phyloP scores from a whole-genome alignment of 768 basidiomycete species.

The Lactarius vividus region DNA sequence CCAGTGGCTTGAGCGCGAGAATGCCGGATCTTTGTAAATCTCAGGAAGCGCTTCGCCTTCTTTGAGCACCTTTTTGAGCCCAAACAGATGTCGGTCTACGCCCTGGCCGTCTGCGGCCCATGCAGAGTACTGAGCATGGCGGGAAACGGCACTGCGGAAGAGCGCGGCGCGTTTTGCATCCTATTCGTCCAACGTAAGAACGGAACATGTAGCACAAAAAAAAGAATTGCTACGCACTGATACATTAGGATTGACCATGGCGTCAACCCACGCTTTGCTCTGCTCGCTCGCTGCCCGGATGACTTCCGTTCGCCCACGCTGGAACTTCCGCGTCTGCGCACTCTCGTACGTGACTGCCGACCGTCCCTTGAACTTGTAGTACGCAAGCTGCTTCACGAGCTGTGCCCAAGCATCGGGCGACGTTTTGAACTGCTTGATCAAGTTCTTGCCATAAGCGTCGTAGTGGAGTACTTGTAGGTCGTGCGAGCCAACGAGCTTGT shows the following conservation, averaged over 20 bases:
- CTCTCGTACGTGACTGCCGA: slow-evolving; percentile 89
- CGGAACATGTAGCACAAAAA: neutral
- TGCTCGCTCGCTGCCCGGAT: slow-evolving; percentile 84
- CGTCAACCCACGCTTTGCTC: slow-evolving; percentile 80
- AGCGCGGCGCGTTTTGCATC: slow-evolving; percentile 57
- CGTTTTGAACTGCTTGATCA: slow-evolving; percentile 76
- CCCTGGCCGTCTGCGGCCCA: slow-evolving; percentile 96
- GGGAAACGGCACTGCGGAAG: slow-evolving; percentile 71
- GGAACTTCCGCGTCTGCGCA: slow-evolving; percentile 90
- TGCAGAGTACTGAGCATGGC: slow-evolving; percentile 82
- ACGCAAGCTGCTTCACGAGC: slow-evolving; percentile 94
- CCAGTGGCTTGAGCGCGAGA: slow-evolving; percentile 76
- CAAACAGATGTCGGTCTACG: slow-evolving; percentile 94
- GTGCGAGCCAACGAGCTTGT: slow-evolving; percentile 71
- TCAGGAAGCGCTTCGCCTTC: slow-evolving; percentile 70
- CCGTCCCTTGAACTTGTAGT: slow-evolving; percentile 75
- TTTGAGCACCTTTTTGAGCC: slow-evolving; percentile 77
- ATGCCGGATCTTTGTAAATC: slow-evolving; percentile 75
- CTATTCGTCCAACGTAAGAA: slow-evolving; percentile 33
- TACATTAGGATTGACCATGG: slow-evolving; percentile 67
- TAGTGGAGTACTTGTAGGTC: slow-evolving; percentile 51
- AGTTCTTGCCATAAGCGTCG: slow-evolving; percentile 71
- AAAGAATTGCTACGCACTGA: slow-evolving; percentile 40
- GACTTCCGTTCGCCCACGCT: slow-evolving; percentile 91
- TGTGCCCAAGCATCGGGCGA: slow-evolving; percentile 97